These are phyloP conservation scores for Amphichorda felina DNA, from an alignment of 2,329 filamentous ascomycete genomes.

Conservation along the genomic window DNA sequence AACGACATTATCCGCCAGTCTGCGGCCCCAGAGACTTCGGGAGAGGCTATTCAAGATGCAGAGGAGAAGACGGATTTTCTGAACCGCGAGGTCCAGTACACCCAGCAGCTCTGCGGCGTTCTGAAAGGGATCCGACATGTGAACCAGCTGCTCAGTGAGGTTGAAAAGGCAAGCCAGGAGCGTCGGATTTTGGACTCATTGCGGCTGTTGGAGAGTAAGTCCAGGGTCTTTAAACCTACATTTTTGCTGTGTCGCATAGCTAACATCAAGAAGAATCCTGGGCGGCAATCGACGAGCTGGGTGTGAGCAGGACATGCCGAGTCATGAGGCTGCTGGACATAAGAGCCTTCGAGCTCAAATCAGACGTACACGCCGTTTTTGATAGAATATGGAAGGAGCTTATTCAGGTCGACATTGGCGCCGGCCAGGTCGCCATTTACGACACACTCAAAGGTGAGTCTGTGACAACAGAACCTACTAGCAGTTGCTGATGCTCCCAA, in stretches of 20 bases:
- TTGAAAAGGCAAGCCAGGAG: constrained; percentile 44
- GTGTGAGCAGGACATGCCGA: constrained; percentile 48
- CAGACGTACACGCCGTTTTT: constrained; percentile 53
- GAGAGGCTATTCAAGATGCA: constrained; percentile 38
- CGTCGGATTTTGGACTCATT: constrained; percentile 44
- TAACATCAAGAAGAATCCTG: constrained; percentile 34
- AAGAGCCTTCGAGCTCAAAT: constrained; percentile 54
- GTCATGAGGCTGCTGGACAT: constrained; percentile 53
- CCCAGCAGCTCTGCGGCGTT: constrained; percentile 38
- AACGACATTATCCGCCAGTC: constrained; percentile 71
- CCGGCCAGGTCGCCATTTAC: constrained; percentile 43
- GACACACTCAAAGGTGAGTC: constrained; percentile 35
- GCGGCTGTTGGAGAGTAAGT: constrained; percentile 41
- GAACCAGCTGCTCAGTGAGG: constrained; percentile 48
- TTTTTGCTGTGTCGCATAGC: constrained; percentile 1
- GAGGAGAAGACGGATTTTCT: constrained; percentile 45
- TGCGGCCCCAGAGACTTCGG: constrained; percentile 46
- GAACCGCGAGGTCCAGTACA: constrained; percentile 45
- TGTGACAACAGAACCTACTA: neutral
- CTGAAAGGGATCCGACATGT: constrained; percentile 42
- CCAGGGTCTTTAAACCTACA: neutral
- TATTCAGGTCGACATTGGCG: constrained; percentile 47
- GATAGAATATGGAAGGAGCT: constrained; percentile 60
- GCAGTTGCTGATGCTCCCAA: constrained; percentile 9
- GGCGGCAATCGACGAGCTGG: constrained; percentile 44